These are phyloP conservation scores for Fusarium tjaetaba DNA, from an alignment of 2,329 filamentous ascomycete species.

Conservation along the genomic window DNA sequence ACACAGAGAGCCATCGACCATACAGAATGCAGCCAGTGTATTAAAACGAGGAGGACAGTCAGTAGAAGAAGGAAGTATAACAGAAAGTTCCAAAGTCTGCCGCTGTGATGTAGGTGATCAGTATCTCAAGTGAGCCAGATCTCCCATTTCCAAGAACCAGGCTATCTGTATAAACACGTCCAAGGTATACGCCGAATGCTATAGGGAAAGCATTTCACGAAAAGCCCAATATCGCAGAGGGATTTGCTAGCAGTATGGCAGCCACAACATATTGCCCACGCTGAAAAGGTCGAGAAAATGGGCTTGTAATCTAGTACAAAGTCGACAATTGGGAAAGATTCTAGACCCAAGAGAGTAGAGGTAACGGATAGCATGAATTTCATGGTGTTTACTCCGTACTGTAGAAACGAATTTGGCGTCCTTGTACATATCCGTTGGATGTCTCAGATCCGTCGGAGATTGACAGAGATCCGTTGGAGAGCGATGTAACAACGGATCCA, in stretches of 20 bases:
- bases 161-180: not conserved
- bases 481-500: not conserved
- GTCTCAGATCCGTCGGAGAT: not conserved
- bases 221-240: too few species aligned
- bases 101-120: not conserved
- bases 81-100: not conserved
- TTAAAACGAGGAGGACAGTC: not conserved
- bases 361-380: not conserved
- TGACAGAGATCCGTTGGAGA: not conserved
- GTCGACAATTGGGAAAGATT: not conserved
- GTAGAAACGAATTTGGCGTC: too few species aligned
- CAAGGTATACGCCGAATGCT: too few species aligned
- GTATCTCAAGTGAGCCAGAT: not conserved
- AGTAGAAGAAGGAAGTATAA: not conserved
- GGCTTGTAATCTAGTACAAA: too few species aligned
- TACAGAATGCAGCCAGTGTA: not conserved
- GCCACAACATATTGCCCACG: too few species aligned
- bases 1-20: rapidly evolving
- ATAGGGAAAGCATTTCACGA: too few species aligned
- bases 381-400: not conserved
- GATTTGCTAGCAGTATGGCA: too few species aligned
- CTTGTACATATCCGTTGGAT: not conserved
- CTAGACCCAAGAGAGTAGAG: not conserved
- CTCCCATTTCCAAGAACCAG: not conserved
- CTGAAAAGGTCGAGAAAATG: too few species aligned